A percentile compares a stretch with the other conserved stretches of the same genome.
These are phyloP conservation scores for Amanita polypyramis DNA, from an alignment of 768 basidiomycete species.

Conservation along the genomic window DNA sequence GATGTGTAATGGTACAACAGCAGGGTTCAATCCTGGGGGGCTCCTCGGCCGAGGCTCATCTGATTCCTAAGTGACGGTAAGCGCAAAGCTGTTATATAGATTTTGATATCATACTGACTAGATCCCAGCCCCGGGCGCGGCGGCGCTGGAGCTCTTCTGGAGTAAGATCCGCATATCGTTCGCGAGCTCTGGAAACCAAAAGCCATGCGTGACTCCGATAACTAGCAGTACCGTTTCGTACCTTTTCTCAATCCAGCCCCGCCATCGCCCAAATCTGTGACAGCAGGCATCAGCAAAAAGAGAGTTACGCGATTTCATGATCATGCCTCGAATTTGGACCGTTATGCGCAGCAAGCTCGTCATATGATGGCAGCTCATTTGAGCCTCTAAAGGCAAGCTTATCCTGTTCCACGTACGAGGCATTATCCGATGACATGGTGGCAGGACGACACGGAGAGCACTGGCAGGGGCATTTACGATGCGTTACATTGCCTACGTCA, in stretches of 20 bases:
- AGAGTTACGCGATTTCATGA: not conserved
- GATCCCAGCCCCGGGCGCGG: slow-evolving; percentile 59
- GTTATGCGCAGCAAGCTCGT: slow-evolving; percentile 64
- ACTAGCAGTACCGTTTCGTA: slow-evolving; percentile 15
- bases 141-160: slow-evolving; percentile 47
- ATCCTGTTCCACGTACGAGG: slow-evolving; percentile 35
- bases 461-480: not conserved
- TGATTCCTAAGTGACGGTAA: not conserved
- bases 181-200: slow-evolving; percentile 65
- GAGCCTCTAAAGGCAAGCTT: slow-evolving; percentile 17
- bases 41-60: not conserved
- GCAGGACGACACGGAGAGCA: slow-evolving; percentile 5
- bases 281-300: not conserved
- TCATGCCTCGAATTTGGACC: slow-evolving; percentile 74
- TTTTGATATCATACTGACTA: not conserved
- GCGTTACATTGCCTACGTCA: too few relatives aligned
- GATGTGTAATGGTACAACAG: slow-evolving; percentile 25
- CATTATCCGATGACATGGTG: slow-evolving; percentile 21
- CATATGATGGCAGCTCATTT: slow-evolving; percentile 67
- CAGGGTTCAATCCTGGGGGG: slow-evolving; percentile 10
- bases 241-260: slow-evolving; percentile 86
- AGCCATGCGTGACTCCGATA: slow-evolving; percentile 74
- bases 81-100: not conserved
- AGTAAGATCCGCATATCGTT: slow-evolving; percentile 60
- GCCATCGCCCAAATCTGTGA: slow-evolving; percentile 74